phyloP scores from a whole-genome alignment of 2,329 filamentous ascomycete genomes.

The Drechslera avenae region DNA sequence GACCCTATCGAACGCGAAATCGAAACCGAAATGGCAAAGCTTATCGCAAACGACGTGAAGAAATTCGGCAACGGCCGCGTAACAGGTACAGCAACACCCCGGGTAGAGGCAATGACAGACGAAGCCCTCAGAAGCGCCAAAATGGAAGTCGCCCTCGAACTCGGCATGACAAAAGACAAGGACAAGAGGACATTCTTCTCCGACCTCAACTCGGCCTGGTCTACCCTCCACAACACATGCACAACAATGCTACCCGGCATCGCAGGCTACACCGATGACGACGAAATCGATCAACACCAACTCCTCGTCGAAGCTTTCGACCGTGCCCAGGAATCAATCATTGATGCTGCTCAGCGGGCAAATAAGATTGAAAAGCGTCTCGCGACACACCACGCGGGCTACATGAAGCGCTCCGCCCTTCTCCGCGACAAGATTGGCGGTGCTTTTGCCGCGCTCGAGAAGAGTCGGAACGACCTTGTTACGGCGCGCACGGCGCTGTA shows the following conservation, averaged over 20 bases:
- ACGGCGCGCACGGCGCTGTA: constrained; percentile 77
- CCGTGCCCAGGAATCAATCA: constrained; percentile 73
- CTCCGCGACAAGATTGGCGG: constrained; percentile 79
- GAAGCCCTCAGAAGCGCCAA: constrained; percentile 74
- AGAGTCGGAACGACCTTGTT: constrained; percentile 72
- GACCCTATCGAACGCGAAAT: constrained; percentile 73
- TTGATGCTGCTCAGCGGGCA: constrained; percentile 75
- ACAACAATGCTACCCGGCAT: constrained; percentile 71
- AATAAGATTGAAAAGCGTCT: constrained; percentile 95
- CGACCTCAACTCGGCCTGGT: constrained; percentile 55
- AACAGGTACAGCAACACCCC: constrained; percentile 61
- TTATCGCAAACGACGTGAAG: constrained; percentile 82
- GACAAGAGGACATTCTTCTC: constrained; percentile 54
- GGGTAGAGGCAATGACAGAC: constrained; percentile 71
- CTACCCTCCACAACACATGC: constrained; percentile 52
- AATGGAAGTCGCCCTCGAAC: constrained; percentile 74
- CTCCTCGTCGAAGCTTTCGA: constrained; percentile 76
- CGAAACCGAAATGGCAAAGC: constrained; percentile 74
- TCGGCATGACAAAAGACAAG: constrained; percentile 58
- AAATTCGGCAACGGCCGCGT: constrained; percentile 74
- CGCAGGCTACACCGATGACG: constrained; percentile 73
- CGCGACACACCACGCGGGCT: constrained; percentile 83
- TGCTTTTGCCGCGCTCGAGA: constrained; percentile 74
- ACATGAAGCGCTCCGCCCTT: constrained; percentile 82
- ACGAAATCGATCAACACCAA: constrained; percentile 71